Conservation (phyloP, 768 basidiomycete species). For the Kwoniella bestiolae region DNA sequence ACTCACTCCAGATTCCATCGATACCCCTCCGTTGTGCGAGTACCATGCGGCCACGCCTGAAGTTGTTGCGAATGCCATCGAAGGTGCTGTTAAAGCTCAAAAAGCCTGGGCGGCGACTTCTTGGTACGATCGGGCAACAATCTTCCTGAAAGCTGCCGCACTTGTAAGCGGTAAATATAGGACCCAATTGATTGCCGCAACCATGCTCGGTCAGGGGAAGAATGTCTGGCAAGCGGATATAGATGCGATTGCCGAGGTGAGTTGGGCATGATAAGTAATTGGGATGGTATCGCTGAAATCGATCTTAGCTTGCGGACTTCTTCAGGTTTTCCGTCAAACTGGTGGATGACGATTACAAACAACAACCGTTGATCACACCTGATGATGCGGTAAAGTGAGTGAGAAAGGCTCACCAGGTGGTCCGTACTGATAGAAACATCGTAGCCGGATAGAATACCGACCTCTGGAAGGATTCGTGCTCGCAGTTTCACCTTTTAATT, state of each 20-base stretch:
- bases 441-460: conserved; percentile 91
- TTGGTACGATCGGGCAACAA: conserved; percentile 94
- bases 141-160: conserved; percentile 97
- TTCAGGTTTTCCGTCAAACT: conserved; percentile 95
- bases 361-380: conserved; percentile 85
- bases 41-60: conserved; percentile 87
- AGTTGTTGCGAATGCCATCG: conserved; percentile 76
- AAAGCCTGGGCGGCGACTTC: conserved; percentile 88
- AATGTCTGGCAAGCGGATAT: conserved; percentile 99
- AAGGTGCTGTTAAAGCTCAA: conserved; percentile 84
- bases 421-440: not conserved
- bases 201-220: conserved; percentile 98
- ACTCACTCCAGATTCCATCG: conserved; percentile 81
- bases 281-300: not conserved
- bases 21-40: conserved; percentile 75
- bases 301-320: conserved; percentile 76
- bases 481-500: conserved; percentile 95
- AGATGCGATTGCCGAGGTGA: conserved; percentile 94
- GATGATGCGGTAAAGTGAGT: conserved; percentile 91
- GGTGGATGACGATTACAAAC: conserved; percentile 88
- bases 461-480: conserved; percentile 96
- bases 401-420: not conserved
- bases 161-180: conserved; percentile 93
- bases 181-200: conserved; percentile 91
- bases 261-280: conserved; percentile 26